phyloP scores from a whole-genome alignment of 2,329 filamentous ascomycete genomes.

The Nemania sp. region DNA sequence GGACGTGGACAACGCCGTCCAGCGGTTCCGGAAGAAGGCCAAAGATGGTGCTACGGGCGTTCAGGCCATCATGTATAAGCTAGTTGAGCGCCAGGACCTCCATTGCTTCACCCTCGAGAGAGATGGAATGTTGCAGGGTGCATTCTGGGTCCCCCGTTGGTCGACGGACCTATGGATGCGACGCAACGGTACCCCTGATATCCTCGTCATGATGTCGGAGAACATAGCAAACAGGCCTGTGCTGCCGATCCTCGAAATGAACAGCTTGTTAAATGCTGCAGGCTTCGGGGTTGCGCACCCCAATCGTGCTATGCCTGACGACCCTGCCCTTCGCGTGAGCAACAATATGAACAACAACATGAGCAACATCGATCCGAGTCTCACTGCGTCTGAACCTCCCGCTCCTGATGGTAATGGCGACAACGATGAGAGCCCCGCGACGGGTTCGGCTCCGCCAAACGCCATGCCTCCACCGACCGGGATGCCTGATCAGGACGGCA shows the following conservation, averaged over 20 bases:
- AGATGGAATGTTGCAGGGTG: slow-evolving; percentile 30
- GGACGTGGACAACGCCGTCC: slow-evolving; percentile 35
- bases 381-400: too few species aligned
- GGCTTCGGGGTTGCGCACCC: slow-evolving; percentile 6
- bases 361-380: slow-evolving; percentile 1
- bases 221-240: slow-evolving; percentile 34
- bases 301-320: slow-evolving; percentile 15
- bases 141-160: slow-evolving; percentile 38
- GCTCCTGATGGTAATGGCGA: too few species aligned
- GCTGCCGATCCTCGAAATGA: slow-evolving; percentile 37
- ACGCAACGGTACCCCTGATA: slow-evolving; percentile 30
- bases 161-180: slow-evolving; percentile 34
- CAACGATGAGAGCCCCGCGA: too few species aligned
- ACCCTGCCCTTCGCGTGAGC: background rate
- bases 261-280: slow-evolving; percentile 30
- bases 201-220: slow-evolving; percentile 34
- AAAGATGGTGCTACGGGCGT: slow-evolving; percentile 36
- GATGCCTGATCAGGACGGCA: background rate
- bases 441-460: too few species aligned
- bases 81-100: slow-evolving; percentile 34
- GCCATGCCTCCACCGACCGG: too few species aligned
- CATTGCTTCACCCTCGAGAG: slow-evolving; percentile 34
- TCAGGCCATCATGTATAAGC: slow-evolving; percentile 33
- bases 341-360: background rate
- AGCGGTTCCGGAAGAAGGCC: slow-evolving; percentile 34